phyloP scores from a whole-genome alignment of 1,284 basidiomycete species.

The Boletus nobilissimus region DNA sequence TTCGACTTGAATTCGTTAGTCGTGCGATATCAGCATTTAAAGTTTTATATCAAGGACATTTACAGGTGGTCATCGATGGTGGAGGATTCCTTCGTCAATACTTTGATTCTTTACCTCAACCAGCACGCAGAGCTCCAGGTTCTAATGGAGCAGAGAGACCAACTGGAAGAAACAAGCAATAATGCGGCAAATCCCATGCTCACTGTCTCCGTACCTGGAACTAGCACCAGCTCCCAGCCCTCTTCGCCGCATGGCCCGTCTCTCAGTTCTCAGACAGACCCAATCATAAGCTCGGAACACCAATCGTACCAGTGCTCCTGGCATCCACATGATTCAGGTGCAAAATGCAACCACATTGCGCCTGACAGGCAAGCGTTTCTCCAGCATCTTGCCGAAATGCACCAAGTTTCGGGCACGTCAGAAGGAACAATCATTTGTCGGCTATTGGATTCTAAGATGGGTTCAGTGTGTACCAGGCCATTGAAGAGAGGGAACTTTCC shows the following conservation, averaged over 20 bases:
- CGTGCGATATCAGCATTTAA: neutral
- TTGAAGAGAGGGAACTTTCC: constrained; percentile 31
- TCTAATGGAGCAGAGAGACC: neutral
- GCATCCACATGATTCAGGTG: neutral
- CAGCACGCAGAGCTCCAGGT: neutral
- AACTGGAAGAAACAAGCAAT: neutral
- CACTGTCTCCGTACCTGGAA: neutral
- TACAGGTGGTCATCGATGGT: constrained; percentile 12
- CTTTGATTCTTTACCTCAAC: neutral
- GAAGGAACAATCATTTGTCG: constrained; percentile 13
- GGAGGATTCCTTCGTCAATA: neutral
- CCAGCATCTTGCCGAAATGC: constrained; percentile 23
- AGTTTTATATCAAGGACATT: neutral
- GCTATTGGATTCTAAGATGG: constrained; percentile 20
- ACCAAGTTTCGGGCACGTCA: constrained; percentile 28
- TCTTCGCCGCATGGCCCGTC: neutral
- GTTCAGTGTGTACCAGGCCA: constrained; percentile 15
- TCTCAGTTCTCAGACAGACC: neutral
- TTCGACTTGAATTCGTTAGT: constrained; percentile 19
- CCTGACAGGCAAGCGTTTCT: constrained; percentile 28
- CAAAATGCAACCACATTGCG: constrained; percentile 18
- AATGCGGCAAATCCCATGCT: neutral
- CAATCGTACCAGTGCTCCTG: constrained; percentile 27
- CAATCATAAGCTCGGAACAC: neutral
- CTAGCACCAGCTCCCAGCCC: neutral